Conservation (phyloP, 345 rosid genomes). For the Rhodomyrtus tomentosa region DNA sequence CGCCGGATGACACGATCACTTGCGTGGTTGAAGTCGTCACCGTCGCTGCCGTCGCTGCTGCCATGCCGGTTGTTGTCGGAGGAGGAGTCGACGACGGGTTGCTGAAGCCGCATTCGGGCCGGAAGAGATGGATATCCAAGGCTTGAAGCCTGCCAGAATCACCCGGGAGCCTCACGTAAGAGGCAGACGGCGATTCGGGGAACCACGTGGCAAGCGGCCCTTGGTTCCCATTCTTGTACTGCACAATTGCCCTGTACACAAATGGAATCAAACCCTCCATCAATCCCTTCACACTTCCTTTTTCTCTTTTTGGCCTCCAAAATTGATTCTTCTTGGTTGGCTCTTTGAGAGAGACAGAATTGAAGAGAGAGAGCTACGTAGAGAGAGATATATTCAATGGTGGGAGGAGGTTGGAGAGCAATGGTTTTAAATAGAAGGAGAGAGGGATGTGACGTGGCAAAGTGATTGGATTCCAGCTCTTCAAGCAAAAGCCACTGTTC, state of each 20-base stretch:
- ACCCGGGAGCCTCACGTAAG: slow-evolving; percentile 78
- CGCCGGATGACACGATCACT: slow-evolving; percentile 36
- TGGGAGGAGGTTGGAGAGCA: not conserved
- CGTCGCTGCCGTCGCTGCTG: not conserved
- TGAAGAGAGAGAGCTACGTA: not conserved
- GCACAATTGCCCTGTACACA: slow-evolving; percentile 50
- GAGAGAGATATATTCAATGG: not conserved
- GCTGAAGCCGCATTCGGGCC: slow-evolving; percentile 21
- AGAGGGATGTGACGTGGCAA: slow-evolving; percentile 35
- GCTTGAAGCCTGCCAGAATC: slow-evolving; percentile 66
- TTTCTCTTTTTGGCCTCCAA: not conserved
- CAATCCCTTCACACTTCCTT: not conserved
- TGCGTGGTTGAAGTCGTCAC: slow-evolving; percentile 8
- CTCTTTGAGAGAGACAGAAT: too few species aligned
- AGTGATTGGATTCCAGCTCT: slow-evolving; percentile 22
- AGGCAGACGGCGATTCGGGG: slow-evolving; percentile 52
- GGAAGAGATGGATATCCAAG: slow-evolving; percentile 36
- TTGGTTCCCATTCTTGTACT: slow-evolving; percentile 47
- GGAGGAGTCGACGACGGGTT: not conserved
- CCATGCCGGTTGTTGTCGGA: not conserved
- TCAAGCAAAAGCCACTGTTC: slow-evolving; percentile 25
- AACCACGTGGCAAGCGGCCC: slow-evolving; percentile 28
- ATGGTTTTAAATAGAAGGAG: slow-evolving; percentile 16
- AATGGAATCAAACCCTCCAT: slow-evolving; percentile 89
- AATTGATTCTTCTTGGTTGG: not conserved